These are phyloP conservation scores for Arthrobotrys megalospora DNA, from an alignment of 2,329 filamentous ascomycete species.

Conservation along the genomic window DNA sequence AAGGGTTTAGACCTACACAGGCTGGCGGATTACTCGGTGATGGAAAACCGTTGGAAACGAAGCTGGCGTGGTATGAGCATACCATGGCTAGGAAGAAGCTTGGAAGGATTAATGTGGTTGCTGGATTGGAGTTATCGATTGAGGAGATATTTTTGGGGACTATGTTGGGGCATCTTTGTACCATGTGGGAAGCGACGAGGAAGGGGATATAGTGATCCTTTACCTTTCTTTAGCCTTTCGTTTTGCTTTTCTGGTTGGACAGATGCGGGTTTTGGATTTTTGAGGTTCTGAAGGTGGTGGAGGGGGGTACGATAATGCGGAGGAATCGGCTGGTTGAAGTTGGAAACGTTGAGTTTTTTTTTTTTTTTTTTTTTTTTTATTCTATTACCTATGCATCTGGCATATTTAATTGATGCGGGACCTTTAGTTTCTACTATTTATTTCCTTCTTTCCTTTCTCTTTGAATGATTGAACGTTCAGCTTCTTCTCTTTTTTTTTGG, in stretches of 20 bases:
- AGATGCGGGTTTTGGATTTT: slow-evolving; percentile 16
- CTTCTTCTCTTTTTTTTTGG: slow-evolving; percentile 19
- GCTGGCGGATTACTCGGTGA: slow-evolving; percentile 48
- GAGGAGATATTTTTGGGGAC: slow-evolving; percentile 57
- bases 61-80: slow-evolving; percentile 58
- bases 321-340: neutral
- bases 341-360: too few relatives aligned
- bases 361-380: slow-evolving; percentile 2
- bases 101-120: slow-evolving; percentile 51
- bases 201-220: slow-evolving; percentile 42
- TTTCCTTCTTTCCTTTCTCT: slow-evolving; percentile 7
- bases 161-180: slow-evolving; percentile 58
- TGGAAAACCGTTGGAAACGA: slow-evolving; percentile 53
- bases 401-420: slow-evolving; percentile 13
- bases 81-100: slow-evolving; percentile 57
- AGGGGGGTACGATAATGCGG: neutral
- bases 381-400: slow-evolving; percentile 4
- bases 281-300: neutral
- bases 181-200: slow-evolving; percentile 50
- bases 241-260: neutral
- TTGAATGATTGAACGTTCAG: slow-evolving; percentile 8
- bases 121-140: slow-evolving; percentile 48
- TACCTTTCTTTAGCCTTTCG: neutral
- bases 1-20: slow-evolving; percentile 40
- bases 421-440: neutral